These are phyloP conservation scores for Capsella rubella DNA, from an alignment of 441 rosid species.

Conservation along the genomic window DNA sequence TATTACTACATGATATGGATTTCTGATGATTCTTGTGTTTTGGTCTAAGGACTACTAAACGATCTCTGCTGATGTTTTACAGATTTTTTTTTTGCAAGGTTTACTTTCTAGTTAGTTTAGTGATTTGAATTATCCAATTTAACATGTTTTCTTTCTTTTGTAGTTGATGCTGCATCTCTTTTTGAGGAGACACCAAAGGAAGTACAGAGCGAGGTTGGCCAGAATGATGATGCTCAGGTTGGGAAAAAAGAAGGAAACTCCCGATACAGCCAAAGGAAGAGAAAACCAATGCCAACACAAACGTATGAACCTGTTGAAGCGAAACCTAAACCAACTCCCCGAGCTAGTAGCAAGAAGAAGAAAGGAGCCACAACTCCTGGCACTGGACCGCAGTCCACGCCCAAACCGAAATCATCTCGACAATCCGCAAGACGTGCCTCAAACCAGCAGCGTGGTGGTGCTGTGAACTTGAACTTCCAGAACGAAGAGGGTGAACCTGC, in stretches of 20 bases:
- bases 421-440: conserved; percentile 42
- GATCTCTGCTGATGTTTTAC: too few relatives aligned
- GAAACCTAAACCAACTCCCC: conserved; percentile 42
- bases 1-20: too few relatives aligned
- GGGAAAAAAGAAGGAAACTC: conserved; percentile 41
- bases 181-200: conserved; percentile 45
- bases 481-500: conserved; percentile 42
- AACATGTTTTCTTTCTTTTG: conserved; percentile 25
- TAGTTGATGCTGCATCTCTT: conserved; percentile 44
- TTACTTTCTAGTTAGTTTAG: conserved; percentile 1
- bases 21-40: too few relatives aligned
- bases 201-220: conserved; percentile 41
- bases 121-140: not conserved
- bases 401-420: conserved; percentile 50
- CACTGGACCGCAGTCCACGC: conserved; percentile 22
- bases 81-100: not conserved
- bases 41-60: not conserved
- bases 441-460: conserved; percentile 40
- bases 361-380: conserved; percentile 45
- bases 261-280: conserved; percentile 43
- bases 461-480: conserved; percentile 42
- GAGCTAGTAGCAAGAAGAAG: conserved; percentile 48
- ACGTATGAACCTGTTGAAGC: conserved; percentile 28
- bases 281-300: conserved; percentile 37
- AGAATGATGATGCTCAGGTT: conserved; percentile 34